phyloP scores from a whole-genome alignment of 2,329 filamentous ascomycete genomes.

The Penicillium sp. region DNA sequence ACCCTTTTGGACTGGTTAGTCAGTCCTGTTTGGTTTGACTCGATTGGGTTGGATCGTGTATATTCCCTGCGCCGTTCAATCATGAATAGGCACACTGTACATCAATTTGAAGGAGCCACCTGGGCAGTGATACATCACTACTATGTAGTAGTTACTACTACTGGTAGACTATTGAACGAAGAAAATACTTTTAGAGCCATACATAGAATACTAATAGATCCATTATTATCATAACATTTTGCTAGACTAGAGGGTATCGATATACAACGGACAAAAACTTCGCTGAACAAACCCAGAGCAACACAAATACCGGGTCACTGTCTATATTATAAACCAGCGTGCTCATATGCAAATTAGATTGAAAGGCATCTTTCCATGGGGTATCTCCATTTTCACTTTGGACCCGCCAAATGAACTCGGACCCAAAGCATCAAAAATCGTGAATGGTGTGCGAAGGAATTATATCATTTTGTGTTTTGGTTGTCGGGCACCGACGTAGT shows the following conservation, averaged over 20 bases:
- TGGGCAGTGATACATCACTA: background rate
- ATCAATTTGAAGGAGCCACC: background rate
- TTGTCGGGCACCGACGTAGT: background rate
- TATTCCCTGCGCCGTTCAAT: background rate
- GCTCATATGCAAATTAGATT: slow-evolving; percentile 11
- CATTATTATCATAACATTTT: slow-evolving; percentile 1
- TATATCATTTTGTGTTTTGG: slow-evolving; percentile 4
- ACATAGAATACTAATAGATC: background rate
- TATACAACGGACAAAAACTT: slow-evolving; percentile 15
- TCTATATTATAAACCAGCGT: slow-evolving; percentile 9
- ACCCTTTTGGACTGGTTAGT: background rate
- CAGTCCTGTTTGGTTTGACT: background rate
- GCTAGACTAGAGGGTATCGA: slow-evolving; percentile 26
- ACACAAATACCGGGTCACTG: slow-evolving; percentile 1
- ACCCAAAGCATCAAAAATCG: slow-evolving; percentile 16
- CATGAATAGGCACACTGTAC: background rate
- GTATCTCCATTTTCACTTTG: slow-evolving; percentile 2
- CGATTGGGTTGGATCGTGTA: background rate
- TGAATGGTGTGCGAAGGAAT: slow-evolving; percentile 11
- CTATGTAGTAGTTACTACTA: background rate
- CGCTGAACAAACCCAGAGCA: slow-evolving; percentile 4
- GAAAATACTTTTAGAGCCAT: too few species aligned
- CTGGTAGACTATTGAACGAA: too few species aligned
- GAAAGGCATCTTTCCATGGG: background rate
- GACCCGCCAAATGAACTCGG: slow-evolving; percentile 1